Conservation (phyloP, 148 eudicot species). For the Rhododendron mucronatum region DNA sequence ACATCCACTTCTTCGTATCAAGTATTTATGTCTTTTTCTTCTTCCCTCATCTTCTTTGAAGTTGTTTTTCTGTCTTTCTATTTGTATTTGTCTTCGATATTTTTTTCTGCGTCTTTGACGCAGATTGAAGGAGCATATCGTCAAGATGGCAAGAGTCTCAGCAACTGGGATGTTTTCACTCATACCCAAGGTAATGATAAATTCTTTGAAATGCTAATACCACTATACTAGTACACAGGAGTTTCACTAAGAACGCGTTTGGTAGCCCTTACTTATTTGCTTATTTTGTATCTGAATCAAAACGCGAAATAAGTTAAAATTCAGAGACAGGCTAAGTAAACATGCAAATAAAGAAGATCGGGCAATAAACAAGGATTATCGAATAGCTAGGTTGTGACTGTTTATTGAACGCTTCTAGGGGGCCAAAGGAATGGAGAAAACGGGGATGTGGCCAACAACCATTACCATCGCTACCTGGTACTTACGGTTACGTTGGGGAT, state of each 20-base stretch:
- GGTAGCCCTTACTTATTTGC: no score
- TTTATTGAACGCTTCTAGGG: constrained; percentile 24
- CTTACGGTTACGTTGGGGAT: not conserved
- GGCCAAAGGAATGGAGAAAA: constrained; percentile 18
- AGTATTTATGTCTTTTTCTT: constrained; percentile 20
- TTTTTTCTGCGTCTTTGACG: not conserved
- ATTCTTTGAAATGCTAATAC: not conserved
- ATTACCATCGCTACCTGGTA: constrained; percentile 73
- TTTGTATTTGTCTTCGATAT: not conserved
- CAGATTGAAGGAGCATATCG: constrained; percentile 64
- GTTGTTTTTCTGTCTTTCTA: not conserved
- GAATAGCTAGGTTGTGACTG: not conserved
- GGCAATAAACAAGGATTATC: no score
- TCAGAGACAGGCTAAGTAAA: no score
- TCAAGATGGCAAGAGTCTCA: constrained; percentile 62
- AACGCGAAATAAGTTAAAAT: no score
- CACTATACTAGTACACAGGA: no score
- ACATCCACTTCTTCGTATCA: constrained; percentile 66
- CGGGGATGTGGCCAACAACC: constrained; percentile 72
- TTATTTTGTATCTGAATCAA: no score
- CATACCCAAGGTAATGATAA: constrained; percentile 23
- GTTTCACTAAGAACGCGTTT: no score
- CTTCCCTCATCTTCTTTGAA: not conserved
- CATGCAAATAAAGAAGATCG: no score
- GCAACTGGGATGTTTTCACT: constrained; percentile 63